These are phyloP conservation scores for Aspergillus eucalypticola DNA, from an alignment of 2,329 filamentous ascomycete species.

Conservation along the genomic window DNA sequence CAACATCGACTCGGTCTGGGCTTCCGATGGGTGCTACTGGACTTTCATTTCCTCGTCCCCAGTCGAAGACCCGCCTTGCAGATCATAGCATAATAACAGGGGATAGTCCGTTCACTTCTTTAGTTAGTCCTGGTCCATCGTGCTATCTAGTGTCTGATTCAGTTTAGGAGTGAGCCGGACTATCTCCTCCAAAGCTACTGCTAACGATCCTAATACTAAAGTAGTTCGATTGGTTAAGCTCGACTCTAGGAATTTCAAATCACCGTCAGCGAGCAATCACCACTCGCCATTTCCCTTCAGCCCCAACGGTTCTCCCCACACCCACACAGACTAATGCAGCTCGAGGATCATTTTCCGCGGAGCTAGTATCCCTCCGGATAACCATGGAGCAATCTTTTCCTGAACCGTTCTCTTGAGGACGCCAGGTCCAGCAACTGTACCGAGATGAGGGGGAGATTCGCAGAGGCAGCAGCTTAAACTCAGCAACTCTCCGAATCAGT, in stretches of 20 bases:
- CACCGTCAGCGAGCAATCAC: background rate
- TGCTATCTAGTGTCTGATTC: background rate
- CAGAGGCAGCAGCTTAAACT: background rate
- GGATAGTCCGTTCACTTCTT: background rate
- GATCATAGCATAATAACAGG: constrained; percentile 4
- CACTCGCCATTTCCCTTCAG: background rate
- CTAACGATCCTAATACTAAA: background rate
- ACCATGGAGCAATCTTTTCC: background rate
- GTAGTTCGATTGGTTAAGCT: constrained; percentile 1
- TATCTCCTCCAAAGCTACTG: background rate
- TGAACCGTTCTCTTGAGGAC: background rate
- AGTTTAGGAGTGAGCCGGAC: background rate
- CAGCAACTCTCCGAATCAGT: constrained; percentile 1
- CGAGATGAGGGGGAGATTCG: background rate
- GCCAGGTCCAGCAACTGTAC: background rate
- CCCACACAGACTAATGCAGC: background rate
- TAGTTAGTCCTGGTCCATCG: background rate
- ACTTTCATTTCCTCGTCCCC: background rate
- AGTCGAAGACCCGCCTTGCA: constrained; percentile 5
- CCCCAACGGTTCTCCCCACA: constrained; percentile 4
- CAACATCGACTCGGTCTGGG: background rate
- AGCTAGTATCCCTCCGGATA: background rate
- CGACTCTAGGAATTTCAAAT: background rate
- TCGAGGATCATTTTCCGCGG: background rate
- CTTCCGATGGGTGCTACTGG: background rate